Evolutionary conservation across 768 basidiomycete species (phyloP).

Genomic region (Coprinopsis marcescibilis): DNA sequence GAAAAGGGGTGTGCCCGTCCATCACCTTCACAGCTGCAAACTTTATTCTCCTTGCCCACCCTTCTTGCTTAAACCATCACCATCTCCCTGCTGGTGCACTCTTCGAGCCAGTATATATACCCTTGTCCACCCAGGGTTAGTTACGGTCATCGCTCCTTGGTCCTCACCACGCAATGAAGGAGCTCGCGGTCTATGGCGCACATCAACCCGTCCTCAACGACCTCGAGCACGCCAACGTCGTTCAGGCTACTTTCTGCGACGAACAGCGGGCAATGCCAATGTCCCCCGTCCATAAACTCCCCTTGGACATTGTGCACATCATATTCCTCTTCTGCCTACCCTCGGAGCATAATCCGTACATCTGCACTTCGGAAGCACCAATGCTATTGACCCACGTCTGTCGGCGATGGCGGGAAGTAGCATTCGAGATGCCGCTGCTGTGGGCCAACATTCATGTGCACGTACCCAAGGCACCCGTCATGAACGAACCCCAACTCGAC

Average conservation of each 20-base stretch:
- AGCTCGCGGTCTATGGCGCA: not conserved
- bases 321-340: conserved; percentile 1
- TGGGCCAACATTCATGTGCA: conserved; percentile 3
- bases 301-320: conserved; percentile 2
- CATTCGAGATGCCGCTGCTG: conserved; percentile 2
- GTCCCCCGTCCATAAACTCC: not conserved
- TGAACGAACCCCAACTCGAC: not conserved
- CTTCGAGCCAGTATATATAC: not conserved
- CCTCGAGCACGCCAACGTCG: not conserved
- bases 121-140: not conserved
- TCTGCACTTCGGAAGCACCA: not conserved
- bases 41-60: not conserved
- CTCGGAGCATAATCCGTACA: conserved; percentile 4
- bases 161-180: not conserved
- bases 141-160: too few relatives aligned
- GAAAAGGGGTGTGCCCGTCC: not conserved
- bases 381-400: conserved; percentile 6
- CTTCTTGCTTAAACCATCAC: not conserved
- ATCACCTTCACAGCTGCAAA: not conserved
- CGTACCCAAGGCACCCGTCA: not conserved
- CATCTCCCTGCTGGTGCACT: not conserved
- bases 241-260: not conserved
- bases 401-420: not conserved
- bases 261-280: not conserved
- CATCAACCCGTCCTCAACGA: not conserved